Percentiles rank a stretch among this genome's conserved stretches.
These are phyloP conservation scores for Cryphonectria radicalis DNA, from an alignment of 2,329 filamentous ascomycete genomes.

Conservation along the genomic window DNA sequence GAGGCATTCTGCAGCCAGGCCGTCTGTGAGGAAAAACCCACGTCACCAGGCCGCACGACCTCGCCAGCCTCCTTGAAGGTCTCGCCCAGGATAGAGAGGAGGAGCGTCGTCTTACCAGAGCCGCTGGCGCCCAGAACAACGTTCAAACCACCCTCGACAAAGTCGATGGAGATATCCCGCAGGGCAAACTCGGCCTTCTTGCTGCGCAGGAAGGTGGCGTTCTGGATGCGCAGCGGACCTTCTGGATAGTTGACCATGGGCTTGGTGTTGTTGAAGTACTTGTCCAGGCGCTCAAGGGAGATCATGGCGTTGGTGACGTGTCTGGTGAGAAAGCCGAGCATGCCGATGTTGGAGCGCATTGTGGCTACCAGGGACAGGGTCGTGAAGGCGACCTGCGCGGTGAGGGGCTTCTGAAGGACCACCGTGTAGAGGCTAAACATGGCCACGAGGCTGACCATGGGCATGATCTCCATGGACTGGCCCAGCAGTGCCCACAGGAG, in stretches of 20 bases:
- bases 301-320: constrained; percentile 48
- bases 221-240: constrained; percentile 52
- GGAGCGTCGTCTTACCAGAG: constrained; percentile 54
- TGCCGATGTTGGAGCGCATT: constrained; percentile 56
- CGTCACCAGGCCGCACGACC: constrained; percentile 54
- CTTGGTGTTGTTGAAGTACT: constrained; percentile 56
- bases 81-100: constrained; percentile 59
- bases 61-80: constrained; percentile 53
- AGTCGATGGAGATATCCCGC: constrained; percentile 53
- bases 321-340: constrained; percentile 51
- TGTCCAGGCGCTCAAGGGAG: constrained; percentile 57
- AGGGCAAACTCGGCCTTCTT: constrained; percentile 56
- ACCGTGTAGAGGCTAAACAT: constrained; percentile 59
- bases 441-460: constrained; percentile 54
- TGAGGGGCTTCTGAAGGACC: constrained; percentile 51
- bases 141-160: constrained; percentile 58
- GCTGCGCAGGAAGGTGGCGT: constrained; percentile 54
- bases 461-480: constrained; percentile 56
- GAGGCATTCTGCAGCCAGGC: constrained; percentile 63
- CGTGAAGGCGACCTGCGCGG: constrained; percentile 62
- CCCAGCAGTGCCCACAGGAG: constrained; percentile 52
- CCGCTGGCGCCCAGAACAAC: constrained; percentile 58
- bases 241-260: constrained; percentile 52
- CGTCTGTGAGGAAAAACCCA: constrained; percentile 62
- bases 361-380: constrained; percentile 58